These are phyloP conservation scores for Juglanconis sp. DNA, from an alignment of 2,329 filamentous ascomycete species.

Conservation along the genomic window DNA sequence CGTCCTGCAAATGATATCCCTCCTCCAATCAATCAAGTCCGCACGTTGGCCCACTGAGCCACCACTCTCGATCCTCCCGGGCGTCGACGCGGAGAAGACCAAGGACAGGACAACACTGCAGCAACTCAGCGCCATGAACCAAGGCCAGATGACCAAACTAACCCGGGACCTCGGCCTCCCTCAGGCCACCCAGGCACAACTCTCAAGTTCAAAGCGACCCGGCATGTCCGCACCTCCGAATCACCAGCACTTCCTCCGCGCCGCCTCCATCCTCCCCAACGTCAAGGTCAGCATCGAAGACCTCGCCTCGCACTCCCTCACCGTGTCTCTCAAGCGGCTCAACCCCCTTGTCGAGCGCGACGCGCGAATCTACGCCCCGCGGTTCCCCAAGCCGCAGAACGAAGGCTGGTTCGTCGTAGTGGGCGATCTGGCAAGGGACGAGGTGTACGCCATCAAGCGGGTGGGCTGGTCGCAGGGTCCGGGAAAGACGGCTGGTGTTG, in stretches of 20 bases:
- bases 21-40: conserved; percentile 89
- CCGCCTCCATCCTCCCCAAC: conserved; percentile 65
- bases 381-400: conserved; percentile 89
- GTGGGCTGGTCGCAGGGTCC: conserved; percentile 62
- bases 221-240: too few species aligned
- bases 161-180: conserved; percentile 51
- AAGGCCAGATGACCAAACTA: conserved; percentile 38
- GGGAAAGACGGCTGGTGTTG: conserved; percentile 32
- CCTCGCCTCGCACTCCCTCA: conserved; percentile 60
- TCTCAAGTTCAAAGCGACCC: too few species aligned
- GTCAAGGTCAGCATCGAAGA: conserved; percentile 60
- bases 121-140: conserved; percentile 36
- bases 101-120: conserved; percentile 36
- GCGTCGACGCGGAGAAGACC: conserved; percentile 51
- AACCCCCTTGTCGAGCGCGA: conserved; percentile 66
- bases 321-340: conserved; percentile 60
- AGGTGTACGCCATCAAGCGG: conserved; percentile 82
- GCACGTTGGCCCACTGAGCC: conserved; percentile 86
- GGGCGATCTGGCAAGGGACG: conserved; percentile 63
- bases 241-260: conserved; percentile 49
- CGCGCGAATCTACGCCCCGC: conserved; percentile 77
- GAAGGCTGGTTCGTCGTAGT: conserved; percentile 91
- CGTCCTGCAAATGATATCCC: conserved; percentile 74
- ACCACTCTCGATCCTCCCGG: conserved; percentile 75
- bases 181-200: conserved; percentile 29